phyloP scores from a whole-genome alignment of 352 stramenopile genomes.

The Pythium graminicola region DNA sequence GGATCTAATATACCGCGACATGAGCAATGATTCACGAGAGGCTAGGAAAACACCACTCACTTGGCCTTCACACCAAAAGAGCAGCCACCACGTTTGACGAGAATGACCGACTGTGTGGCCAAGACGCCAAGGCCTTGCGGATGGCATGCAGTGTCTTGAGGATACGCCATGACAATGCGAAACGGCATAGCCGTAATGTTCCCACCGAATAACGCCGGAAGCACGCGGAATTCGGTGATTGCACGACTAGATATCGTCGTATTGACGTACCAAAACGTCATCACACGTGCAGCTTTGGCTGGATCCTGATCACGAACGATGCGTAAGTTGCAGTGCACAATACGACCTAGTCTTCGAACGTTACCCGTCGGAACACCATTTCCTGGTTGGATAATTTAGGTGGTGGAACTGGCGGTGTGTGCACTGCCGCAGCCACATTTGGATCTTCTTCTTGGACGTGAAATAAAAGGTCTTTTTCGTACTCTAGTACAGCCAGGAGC shows the following conservation, averaged over 20 bases:
- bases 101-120: constrained; percentile 45
- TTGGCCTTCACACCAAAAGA: constrained; percentile 59
- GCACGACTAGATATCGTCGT: constrained; percentile 4
- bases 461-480: constrained; percentile 25
- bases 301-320: constrained; percentile 30
- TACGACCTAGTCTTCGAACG: no score
- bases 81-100: constrained; percentile 65
- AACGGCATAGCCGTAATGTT: constrained; percentile 43
- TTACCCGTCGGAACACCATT: constrained; percentile 30
- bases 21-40: no score
- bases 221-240: constrained; percentile 30
- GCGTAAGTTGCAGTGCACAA: neutral
- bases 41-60: no score
- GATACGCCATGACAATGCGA: constrained; percentile 54
- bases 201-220: constrained; percentile 51
- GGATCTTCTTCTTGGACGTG: constrained; percentile 28
- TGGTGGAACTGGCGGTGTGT: constrained; percentile 19
- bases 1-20: no score
- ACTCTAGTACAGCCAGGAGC: constrained; percentile 52
- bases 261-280: constrained; percentile 59
- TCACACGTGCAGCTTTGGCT: constrained; percentile 29
- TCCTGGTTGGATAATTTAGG: constrained; percentile 43
- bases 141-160: constrained; percentile 63
- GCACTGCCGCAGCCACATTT: constrained; percentile 19
- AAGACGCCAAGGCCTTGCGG: constrained; percentile 52